Evolutionary conservation across 2,329 filamentous ascomycete genomes (phyloP), one percentile per base, ranked within the genome.

Genomic region (Trichoderma gracile): DNA sequence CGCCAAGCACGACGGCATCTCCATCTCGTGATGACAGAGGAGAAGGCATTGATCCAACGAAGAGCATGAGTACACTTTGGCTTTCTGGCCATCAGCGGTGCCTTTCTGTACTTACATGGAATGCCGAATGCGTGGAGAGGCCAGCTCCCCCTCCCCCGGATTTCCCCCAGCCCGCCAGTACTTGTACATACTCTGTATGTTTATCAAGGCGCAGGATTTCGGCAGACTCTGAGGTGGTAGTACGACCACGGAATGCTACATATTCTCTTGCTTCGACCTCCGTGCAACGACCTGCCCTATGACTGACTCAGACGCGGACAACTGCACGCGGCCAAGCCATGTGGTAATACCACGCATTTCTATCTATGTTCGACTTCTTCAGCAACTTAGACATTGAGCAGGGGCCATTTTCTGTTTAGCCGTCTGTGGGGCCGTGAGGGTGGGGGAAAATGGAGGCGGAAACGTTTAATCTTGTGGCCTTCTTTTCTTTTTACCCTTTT

Each of bases 371-470:
- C 23, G 33, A 38, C 33, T 38, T 45, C 38, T 7, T 56, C 23
- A 19, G 19, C 12, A 40, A 54, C 40, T 62, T 30, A 54, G 30
- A 38, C 59, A 54, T 25, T 5, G 33, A 38, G 53, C 40, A 46
- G 40, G 38, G 58, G 57, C 21, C 23, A 19, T 17, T 49, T 40
- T 25, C 40, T 38, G 19, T 58, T 64, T 64, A 64, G 33, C 47
- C 54, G 61, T 21, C 6, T 61, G 47, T 54, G 50, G 58, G 45
- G 46, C 45, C 33, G 23, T 40, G 23, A 30, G n/a, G 40, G 59
- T 57, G 59, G 49, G 49, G 50, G 21, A 12, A 12, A 25, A 49
- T 52, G 58, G 58, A 61, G 59, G 49, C 49, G 59, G 59, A 62
- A 46, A 25, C 27, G 53, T 62, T 17, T 14, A 52, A 54, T 38